These are phyloP conservation scores for slime mould (Dictyostelium discoideum) DNA, from an alignment of 78 protist genomes.

Conservation along the genomic window dicty_2.7 NC_007091.3:4792001-4792500, in stretches of 20 bases:
- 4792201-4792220: not conserved
- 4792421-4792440: not conserved
- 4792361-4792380: not conserved
- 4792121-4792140: slow-evolving; percentile 38
- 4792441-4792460: not conserved
- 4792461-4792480: too few relatives aligned
- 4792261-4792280: not conserved
- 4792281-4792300: not conserved
- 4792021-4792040: not conserved
- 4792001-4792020: not conserved
- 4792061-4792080: slow-evolving; percentile 16
- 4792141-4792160: slow-evolving; percentile 41
- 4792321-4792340: not conserved
- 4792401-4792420: not conserved
- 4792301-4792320: not conserved
- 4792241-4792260: slow-evolving; percentile 15
- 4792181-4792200: not conserved
- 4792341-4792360: slow-evolving; percentile 19
- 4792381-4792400: not conserved
- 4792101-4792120: not conserved
- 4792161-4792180: slow-evolving; percentile 18
- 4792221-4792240: not conserved
- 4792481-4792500: too few relatives aligned
- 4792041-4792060: not conserved
- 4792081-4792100: slow-evolving; percentile 39